Conservation (phyloP, 352 stramenopile species). For the Phytophthora ohioensis region DNA sequence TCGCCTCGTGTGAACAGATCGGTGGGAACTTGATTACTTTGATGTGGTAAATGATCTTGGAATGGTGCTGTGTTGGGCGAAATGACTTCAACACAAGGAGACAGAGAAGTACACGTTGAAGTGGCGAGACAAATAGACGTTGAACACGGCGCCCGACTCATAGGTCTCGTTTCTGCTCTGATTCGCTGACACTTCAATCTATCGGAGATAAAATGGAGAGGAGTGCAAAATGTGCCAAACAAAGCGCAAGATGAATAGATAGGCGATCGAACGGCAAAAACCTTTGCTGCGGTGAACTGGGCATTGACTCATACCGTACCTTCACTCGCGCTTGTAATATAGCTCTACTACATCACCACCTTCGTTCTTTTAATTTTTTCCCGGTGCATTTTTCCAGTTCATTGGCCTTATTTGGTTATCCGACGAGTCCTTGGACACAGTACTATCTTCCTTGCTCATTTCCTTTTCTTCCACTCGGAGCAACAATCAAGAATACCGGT, state of each 20-base stretch:
- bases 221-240: conserved; percentile 6
- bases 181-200: not conserved
- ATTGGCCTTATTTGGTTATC: not conserved
- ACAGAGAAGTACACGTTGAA: no score
- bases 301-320: no score
- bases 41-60: no score
- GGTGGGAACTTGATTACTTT: no score
- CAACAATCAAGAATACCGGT: not conserved
- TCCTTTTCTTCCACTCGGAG: not conserved
- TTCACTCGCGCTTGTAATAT: no score
- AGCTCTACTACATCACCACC: no score
- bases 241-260: conserved; percentile 10
- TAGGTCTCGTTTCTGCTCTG: not conserved
- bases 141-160: not conserved
- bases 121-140: no score
- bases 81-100: no score
- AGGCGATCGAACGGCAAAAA: conserved; percentile 10
- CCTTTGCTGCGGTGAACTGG: not conserved
- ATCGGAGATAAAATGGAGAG: not conserved
- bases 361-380: not conserved
- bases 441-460: not conserved
- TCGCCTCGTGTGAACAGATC: no score
- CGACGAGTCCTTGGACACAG: not conserved
- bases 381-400: not conserved
- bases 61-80: no score